Base-by-base conservation (phyloP, 306 rosid species). In the Rosa persica region DNA sequence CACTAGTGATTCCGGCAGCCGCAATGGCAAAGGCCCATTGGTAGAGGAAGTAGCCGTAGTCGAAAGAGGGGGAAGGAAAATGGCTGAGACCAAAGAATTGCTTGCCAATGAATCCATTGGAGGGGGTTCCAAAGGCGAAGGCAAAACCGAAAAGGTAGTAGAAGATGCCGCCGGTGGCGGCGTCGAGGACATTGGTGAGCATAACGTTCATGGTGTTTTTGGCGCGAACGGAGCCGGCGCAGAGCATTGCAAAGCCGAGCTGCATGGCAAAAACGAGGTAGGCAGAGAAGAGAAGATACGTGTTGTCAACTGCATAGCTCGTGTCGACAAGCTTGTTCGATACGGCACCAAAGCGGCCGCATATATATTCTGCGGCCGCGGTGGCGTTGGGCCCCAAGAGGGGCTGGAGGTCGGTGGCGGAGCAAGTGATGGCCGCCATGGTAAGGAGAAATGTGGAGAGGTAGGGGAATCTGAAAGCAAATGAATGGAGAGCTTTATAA, bases 201-300 rank as follows among this genome's bases (percentile, higher is more conserved):
- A 94, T 94, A 87, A 94, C 92, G 87, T 94, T 94, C 98, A 94
- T 94, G 83, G 98, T 94, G 92, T 94, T 94, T 39, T 94, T 94
- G 58, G 98, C 98, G 0, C 98, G 90, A 68, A 94, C 98, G 23
- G 97, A 94, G 51, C 98, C 97, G 25, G 97, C 98, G 46, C 98
- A 94, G 80, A 92, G 95, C 98, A 94, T 94, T 70, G 98, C 97
- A 75, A 94, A 94, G 47, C 97, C 97, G 10, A 94, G 93, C 70
- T 94, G 98, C 98, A 94, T 94, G 40, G 98, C 88, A 87, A 94
- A 94, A 11, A 94, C 98, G 16, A 94, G 94, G 79, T 92, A 94
- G 11, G 97, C 91, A 6, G 98, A 94, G 84, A 92, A 94, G 71
- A 94, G 90, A 20, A 94, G 98, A 82, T 89, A 94, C 0, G 97